Conservation (phyloP, 495 filamentous ascomycete species). For the Choiromyces venosus region DNA sequence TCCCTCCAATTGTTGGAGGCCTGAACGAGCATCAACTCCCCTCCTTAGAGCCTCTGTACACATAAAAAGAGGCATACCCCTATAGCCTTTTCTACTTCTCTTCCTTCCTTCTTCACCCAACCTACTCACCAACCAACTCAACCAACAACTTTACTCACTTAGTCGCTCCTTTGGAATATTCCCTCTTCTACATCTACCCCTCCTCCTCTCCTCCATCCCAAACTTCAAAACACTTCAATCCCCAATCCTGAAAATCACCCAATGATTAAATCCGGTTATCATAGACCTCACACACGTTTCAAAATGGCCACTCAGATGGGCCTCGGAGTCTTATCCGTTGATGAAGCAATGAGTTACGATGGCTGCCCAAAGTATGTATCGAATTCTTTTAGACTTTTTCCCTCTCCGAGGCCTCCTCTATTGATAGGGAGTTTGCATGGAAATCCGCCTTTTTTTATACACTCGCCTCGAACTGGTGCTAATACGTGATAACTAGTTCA, state of each 20-base stretch:
- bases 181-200: neutral
- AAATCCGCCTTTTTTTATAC: neutral
- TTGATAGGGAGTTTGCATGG: neutral
- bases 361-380: neutral
- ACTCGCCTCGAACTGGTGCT: neutral
- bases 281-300: neutral
- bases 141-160: too few species aligned
- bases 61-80: constrained; percentile 2
- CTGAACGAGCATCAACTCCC: neutral
- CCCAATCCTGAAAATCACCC: neutral
- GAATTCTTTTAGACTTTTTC: neutral
- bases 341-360: neutral
- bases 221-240: neutral
- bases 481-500: neutral
- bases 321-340: neutral
- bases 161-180: neutral
- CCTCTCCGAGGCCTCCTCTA: neutral
- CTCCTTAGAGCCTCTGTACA: neutral
- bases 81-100: neutral
- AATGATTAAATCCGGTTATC: neutral
- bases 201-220: neutral
- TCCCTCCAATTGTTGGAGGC: neutral
- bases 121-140: neutral
- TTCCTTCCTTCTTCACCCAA: neutral
- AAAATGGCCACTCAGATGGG: neutral